Conservation (phyloP, 2,329 filamentous ascomycete genomes). For the Coniochaeta sp. region DNA sequence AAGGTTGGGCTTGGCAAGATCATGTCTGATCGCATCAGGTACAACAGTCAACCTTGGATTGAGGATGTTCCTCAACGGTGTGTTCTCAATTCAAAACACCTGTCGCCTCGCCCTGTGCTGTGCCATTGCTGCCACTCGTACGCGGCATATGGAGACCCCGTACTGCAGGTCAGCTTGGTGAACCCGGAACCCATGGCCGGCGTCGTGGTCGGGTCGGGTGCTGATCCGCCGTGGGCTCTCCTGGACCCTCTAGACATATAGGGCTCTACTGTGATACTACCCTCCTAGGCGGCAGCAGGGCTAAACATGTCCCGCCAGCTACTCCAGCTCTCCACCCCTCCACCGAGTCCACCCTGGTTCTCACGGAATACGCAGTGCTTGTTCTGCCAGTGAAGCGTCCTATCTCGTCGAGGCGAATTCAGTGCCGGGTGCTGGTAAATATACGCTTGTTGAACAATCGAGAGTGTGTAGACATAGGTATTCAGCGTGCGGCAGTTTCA, state of each 20-base stretch:
- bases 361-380: too few species aligned
- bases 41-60: too few species aligned
- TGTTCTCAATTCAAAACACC: neutral
- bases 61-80: too few species aligned
- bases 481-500: neutral
- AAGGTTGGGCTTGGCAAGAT: neutral
- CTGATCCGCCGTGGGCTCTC: neutral
- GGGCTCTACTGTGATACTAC: too few species aligned
- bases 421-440: neutral
- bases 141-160: neutral
- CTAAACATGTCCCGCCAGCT: constrained; percentile 20
- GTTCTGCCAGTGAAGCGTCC: constrained; percentile 7
- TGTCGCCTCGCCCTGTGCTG: too few species aligned
- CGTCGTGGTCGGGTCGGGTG: neutral
- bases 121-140: neutral
- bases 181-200: neutral
- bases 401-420: constrained; percentile 13
- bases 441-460: neutral
- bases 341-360: constrained; percentile 9
- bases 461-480: neutral
- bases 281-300: constrained; percentile 8
- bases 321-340: constrained; percentile 15
- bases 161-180: neutral
- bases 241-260: too few species aligned
- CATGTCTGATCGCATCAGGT: neutral